Percentiles rank a stretch among this genome's conserved stretches.
phyloP scores from a whole-genome alignment of 768 basidiomycete species.

The Antrodiella citrinella region DNA sequence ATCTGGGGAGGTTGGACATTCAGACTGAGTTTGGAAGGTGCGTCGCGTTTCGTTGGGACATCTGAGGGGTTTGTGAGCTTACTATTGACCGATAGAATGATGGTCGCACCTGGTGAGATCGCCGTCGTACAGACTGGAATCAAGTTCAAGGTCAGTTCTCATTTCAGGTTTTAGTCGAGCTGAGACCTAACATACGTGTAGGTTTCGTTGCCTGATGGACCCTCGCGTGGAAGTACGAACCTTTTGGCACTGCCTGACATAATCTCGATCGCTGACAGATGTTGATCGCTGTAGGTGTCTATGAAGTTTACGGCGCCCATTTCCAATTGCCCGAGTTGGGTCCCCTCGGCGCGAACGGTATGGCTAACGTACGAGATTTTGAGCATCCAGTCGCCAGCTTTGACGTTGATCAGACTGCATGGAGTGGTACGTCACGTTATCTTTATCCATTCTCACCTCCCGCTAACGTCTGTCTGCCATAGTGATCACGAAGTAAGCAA shows the following conservation, averaged over 20 bases:
- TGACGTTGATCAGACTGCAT: conserved; percentile 47
- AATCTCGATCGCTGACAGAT: too few species aligned
- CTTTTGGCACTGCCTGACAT: neutral
- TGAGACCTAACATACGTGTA: too few species aligned
- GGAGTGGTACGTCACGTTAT: conserved; percentile 35
- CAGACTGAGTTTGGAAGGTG: conserved; percentile 60
- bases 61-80: neutral
- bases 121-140: conserved; percentile 54
- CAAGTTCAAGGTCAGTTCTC: conserved; percentile 44
- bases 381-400: conserved; percentile 49
- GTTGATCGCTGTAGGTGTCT: conserved; percentile 42
- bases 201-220: conserved; percentile 14
- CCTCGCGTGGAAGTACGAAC: neutral
- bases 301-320: conserved; percentile 51
- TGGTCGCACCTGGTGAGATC: conserved; percentile 53
- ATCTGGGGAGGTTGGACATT: conserved; percentile 52
- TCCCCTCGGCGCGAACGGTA: conserved; percentile 49
- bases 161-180: too few species aligned
- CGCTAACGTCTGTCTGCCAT: conserved; percentile 1
- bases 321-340: conserved; percentile 53
- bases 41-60: conserved; percentile 14
- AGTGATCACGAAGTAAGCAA: conserved; percentile 44
- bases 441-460: too few species aligned
- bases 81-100: conserved; percentile 28
- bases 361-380: conserved; percentile 54